Evolutionary conservation across 306 rosid genomes (phyloP).

Genomic region (Medicago ruthenica): DNA sequence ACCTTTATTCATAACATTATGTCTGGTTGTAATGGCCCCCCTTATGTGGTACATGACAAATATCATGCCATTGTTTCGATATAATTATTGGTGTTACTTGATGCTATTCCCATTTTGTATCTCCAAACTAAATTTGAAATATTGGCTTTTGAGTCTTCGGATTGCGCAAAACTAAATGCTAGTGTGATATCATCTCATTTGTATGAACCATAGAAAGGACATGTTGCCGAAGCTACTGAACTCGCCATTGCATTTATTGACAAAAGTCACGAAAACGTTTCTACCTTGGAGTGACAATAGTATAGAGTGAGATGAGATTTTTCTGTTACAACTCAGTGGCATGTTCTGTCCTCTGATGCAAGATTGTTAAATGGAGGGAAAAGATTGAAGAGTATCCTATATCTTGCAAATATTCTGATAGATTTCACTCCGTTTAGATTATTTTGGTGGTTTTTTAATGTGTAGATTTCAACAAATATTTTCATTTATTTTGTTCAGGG

Average conservation of each 20-base stretch:
- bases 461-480: slow-evolving; percentile 3
- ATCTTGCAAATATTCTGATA: slow-evolving; percentile 10
- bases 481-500: slow-evolving; percentile 62
- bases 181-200: no score
- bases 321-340: neutral
- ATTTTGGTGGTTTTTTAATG: neutral
- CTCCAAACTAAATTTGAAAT: no score
- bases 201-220: no score
- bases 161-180: no score
- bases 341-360: slow-evolving; percentile 13
- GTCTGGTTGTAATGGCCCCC: no score
- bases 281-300: neutral
- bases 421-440: neutral
- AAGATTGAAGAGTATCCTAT: slow-evolving; percentile 1
- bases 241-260: no score
- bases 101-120: no score
- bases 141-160: no score
- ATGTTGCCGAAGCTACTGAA: neutral
- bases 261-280: neutral
- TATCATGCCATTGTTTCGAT: no score
- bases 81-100: no score
- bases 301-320: neutral
- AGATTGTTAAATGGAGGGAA: slow-evolving; percentile 14
- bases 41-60: no score
- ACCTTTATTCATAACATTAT: no score